Evolutionary conservation across 73 alveolate species (phyloP).

Genomic region (Paraurostyla sp.): DNA sequence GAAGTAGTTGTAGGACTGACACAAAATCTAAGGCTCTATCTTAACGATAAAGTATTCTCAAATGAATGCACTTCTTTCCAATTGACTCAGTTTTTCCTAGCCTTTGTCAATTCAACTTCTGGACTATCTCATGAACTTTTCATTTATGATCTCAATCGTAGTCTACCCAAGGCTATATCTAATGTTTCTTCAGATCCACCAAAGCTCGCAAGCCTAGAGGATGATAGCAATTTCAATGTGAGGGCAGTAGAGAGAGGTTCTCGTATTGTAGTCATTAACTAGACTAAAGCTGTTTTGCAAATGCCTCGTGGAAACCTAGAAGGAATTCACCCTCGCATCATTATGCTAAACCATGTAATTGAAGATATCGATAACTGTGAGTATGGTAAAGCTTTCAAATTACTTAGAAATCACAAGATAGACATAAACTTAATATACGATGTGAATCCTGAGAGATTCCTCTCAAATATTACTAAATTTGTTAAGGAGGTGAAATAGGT

Average conservation of each 20-base stretch:
- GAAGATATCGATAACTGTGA: constrained; percentile 83
- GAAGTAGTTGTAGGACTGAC: constrained; percentile 85
- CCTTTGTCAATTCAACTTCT: constrained; percentile 86
- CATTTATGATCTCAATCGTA: constrained; percentile 82
- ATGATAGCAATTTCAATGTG: constrained; percentile 86
- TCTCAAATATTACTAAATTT: constrained; percentile 82
- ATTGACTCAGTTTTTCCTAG: constrained; percentile 84
- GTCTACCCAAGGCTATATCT: constrained; percentile 75
- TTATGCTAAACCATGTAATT: constrained; percentile 85
- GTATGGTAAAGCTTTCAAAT: constrained; percentile 89
- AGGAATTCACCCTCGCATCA: constrained; percentile 90
- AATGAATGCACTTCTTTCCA: constrained; percentile 91
- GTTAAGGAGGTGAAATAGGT: constrained; percentile 84
- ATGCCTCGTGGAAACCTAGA: constrained; percentile 98
- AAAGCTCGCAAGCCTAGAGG: constrained; percentile 59
- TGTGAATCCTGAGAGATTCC: constrained; percentile 89
- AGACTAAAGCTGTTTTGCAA: constrained; percentile 86
- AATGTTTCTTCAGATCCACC: constrained; percentile 70
- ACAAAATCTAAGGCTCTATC: constrained; percentile 80
- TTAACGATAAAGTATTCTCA: constrained; percentile 84
- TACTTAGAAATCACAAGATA: constrained; percentile 91
- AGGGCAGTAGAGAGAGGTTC: constrained; percentile 97
- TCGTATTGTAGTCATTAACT: constrained; percentile 84
- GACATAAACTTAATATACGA: constrained; percentile 96
- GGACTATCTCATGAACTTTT: constrained; percentile 90